Percentiles rank a stretch among this genome's conserved stretches.
These are phyloP conservation scores for Epichloe glyceriae DNA, from an alignment of 2,329 filamentous ascomycete species.

Conservation along the genomic window DNA sequence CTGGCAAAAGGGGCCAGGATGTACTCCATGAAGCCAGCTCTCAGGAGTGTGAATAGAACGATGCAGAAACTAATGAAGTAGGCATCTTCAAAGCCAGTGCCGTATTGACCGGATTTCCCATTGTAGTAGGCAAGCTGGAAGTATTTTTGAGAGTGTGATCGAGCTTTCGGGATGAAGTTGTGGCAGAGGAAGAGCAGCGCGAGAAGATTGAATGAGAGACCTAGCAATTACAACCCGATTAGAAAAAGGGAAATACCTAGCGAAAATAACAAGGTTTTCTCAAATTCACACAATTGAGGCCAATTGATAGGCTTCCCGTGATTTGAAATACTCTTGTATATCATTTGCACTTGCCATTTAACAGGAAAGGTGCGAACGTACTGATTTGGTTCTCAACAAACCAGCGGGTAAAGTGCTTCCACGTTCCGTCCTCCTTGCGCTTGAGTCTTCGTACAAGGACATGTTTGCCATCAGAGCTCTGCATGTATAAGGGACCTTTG, in stretches of 20 bases:
- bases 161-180: slow-evolving; percentile 66
- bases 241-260: slow-evolving; percentile 6
- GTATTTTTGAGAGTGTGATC: slow-evolving; percentile 72
- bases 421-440: slow-evolving; percentile 48
- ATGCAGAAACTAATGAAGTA: slow-evolving; percentile 68
- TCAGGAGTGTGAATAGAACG: slow-evolving; percentile 73
- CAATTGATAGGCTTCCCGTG: neutral
- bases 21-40: slow-evolving; percentile 79
- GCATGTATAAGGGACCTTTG: slow-evolving; percentile 43
- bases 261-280: neutral
- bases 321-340: neutral
- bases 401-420: slow-evolving; percentile 51
- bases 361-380: slow-evolving; percentile 29
- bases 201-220: slow-evolving; percentile 74
- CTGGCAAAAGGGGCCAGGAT: slow-evolving; percentile 66
- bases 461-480: slow-evolving; percentile 36
- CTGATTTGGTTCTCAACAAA: slow-evolving; percentile 70
- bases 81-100: slow-evolving; percentile 65
- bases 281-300: neutral
- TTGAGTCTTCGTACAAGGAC: slow-evolving; percentile 44
- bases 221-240: slow-evolving; percentile 20
- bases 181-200: slow-evolving; percentile 74
- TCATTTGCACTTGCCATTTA: slow-evolving; percentile 3
- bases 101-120: slow-evolving; percentile 53
- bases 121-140: slow-evolving; percentile 79